A percentile compares a stretch with the other conserved stretches of the same genome.
Conservation (phyloP, 305 asterid species). For the Fraxinus paxiana region DNA sequence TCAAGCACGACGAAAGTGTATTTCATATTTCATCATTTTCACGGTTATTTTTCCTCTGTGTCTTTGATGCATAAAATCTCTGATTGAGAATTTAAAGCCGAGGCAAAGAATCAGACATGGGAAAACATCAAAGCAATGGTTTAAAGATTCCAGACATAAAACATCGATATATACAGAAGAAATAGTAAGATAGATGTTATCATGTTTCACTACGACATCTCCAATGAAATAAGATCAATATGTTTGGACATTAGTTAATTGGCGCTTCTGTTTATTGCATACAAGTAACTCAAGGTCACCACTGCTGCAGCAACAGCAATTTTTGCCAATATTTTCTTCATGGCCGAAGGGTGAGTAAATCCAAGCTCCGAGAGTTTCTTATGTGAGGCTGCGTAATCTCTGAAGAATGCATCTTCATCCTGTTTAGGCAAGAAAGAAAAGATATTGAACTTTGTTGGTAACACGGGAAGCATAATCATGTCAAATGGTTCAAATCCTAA, state of each 20-base stretch:
- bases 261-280: conserved; percentile 39
- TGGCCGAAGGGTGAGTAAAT: conserved; percentile 36
- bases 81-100: not conserved
- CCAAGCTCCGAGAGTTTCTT: conserved; percentile 85
- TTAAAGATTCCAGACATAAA: not conserved
- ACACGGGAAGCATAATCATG: not conserved
- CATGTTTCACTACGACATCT: not conserved
- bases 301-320: conserved; percentile 52
- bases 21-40: not conserved
- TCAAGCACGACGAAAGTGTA: not conserved
- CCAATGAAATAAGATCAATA: not conserved
- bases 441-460: not conserved
- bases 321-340: conserved; percentile 35
- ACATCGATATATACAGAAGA: not conserved
- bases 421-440: not conserved
- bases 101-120: not conserved
- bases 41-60: not conserved
- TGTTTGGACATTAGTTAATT: not conserved
- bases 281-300: conserved; percentile 50
- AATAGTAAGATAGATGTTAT: not conserved
- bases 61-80: not conserved
- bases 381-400: conserved; percentile 75
- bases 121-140: not conserved
- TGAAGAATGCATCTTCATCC: conserved; percentile 87
- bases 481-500: not conserved